phyloP scores from a whole-genome alignment of 2,329 filamentous ascomycete species.

The Coniochaeta hoffmannii region DNA sequence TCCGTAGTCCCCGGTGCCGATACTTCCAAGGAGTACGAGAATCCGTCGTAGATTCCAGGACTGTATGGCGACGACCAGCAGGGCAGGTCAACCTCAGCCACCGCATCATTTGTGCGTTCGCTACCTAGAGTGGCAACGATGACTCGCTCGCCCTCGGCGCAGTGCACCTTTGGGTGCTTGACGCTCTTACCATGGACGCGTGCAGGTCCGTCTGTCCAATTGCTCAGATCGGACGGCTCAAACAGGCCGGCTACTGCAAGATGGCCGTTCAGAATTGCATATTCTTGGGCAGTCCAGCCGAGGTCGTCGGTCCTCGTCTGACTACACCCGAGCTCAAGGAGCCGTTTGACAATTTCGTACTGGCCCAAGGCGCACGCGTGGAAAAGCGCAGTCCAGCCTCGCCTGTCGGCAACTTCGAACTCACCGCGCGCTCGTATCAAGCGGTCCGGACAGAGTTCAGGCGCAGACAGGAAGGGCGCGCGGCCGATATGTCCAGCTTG shows the following conservation, averaged over 20 bases:
- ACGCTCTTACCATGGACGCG: neutral
- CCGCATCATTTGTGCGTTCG: neutral
- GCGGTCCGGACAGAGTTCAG: no score
- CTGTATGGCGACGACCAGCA: neutral
- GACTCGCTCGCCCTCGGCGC: neutral
- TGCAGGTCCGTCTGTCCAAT: neutral
- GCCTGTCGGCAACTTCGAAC: neutral
- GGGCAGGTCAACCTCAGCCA: neutral
- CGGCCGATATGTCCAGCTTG: neutral
- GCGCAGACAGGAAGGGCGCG: neutral
- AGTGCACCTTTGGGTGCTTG: neutral
- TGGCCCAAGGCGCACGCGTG: constrained; percentile 21
- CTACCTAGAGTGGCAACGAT: neutral
- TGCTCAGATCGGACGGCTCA: neutral
- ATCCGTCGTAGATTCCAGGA: neutral
- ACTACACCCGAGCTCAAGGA: constrained; percentile 20
- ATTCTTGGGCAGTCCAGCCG: constrained; percentile 26
- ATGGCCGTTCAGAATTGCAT: constrained; percentile 25
- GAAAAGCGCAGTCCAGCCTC: constrained; percentile 25
- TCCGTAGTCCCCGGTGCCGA: neutral
- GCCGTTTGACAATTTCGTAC: constrained; percentile 13
- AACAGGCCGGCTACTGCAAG: constrained; percentile 16
- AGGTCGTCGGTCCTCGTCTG: constrained; percentile 13
- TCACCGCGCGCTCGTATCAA: neutral
- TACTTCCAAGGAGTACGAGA: neutral